phyloP scores from a whole-genome alignment of 257 asterid species.

The Przewalskia tangutica region DNA sequence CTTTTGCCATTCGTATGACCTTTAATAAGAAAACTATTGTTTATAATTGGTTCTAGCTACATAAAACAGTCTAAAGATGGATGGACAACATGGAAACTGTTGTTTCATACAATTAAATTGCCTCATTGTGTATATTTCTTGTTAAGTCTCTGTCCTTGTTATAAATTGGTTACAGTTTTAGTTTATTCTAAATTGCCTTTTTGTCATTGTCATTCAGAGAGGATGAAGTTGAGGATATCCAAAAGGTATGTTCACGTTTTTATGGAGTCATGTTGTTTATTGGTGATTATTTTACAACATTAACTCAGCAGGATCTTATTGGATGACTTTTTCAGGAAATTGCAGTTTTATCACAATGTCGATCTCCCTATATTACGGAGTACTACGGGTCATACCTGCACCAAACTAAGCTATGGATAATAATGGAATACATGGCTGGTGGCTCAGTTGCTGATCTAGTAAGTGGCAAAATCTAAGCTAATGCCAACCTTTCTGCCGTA shows the following conservation, averaged over 20 bases:
- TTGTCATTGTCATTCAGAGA: constrained; percentile 49
- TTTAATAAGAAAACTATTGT: background rate
- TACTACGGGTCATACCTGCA: constrained; percentile 82
- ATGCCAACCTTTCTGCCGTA: background rate
- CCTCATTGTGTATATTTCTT: background rate
- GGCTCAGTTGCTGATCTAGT: constrained; percentile 99
- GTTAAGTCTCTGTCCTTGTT: background rate
- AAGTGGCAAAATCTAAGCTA: constrained; percentile 20
- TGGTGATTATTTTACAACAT: constrained; percentile 1
- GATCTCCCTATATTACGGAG: constrained; percentile 87
- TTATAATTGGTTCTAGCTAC: background rate
- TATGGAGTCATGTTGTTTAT: background rate
- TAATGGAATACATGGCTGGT: constrained; percentile 99
- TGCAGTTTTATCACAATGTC: constrained; percentile 91
- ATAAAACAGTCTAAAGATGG: background rate
- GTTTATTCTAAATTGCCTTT: constrained; percentile 16
- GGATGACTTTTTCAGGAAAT: constrained; percentile 65
- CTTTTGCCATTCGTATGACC: background rate
- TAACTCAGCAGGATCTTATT: constrained; percentile 9
- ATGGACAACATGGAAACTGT: background rate
- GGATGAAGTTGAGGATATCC: constrained; percentile 98
- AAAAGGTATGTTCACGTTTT: constrained; percentile 53
- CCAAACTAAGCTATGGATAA: constrained; percentile 92
- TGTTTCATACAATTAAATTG: background rate
- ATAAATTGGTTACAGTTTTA: background rate